Evolutionary conservation across 805 yeast species (phyloP), one percentile per base, ranked within the genome.

Genomic region (Pichia paraexigua): DNA sequence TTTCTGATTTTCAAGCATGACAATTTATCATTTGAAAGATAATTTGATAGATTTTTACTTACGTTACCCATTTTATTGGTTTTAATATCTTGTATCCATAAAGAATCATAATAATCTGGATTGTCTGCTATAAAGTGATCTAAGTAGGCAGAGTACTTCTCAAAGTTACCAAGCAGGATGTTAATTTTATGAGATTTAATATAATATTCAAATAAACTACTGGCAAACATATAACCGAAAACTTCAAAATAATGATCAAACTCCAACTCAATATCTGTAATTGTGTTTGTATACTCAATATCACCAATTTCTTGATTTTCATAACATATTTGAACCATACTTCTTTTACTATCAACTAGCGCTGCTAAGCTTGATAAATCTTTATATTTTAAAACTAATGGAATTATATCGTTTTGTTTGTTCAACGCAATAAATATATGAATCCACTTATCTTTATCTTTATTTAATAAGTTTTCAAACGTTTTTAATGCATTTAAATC

Each of bases 11-110:
- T 66, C 66, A 43, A 74, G 69, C 11, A 67, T 60, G 25, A 77
- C 79, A 18, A 74, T 75, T 2, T 62, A 54, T 4, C 72, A 63
- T 17, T 51, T 25, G 15, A 74, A 69, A 27, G 5, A 24, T 79
- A 74, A 1, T 66, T 61, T 3, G 71, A 59, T 30, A 89, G 67
- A 1, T 73, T 70, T 15, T 63, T 58, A 1, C 83, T 69, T 0
- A 90, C 92, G 1, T 65, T 60, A 5, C 48, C 56, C 61, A 74
- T 85, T 11, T 80, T 71, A 3, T 71, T 72, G 54, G 73, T 78
- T 32, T 79, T 63, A 15, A 88, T 64, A 51, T 83, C 77, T 51
- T 79, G 75, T 21, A 89, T 82, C 96, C 96, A 90, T 2, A 87
- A 75, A 47, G 87, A 75, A 41, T 74, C 68, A 5, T 79, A 73